Base-by-base conservation (phyloP, 345 rosid genomes). In the Punica granatum region DNA sequence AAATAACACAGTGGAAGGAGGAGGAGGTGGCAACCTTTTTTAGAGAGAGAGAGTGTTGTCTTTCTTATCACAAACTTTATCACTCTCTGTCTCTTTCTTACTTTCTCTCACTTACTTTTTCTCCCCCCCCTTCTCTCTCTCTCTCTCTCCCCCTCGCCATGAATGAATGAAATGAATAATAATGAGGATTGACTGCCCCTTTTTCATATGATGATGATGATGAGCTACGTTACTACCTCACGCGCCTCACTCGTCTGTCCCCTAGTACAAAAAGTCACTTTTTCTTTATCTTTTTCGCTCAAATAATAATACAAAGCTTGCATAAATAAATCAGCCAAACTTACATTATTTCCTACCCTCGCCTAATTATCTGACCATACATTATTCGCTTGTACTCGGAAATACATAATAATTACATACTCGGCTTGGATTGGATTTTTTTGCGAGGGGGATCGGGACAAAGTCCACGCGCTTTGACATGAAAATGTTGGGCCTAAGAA, bases 181-280 rank as follows among this genome's bases (percentile, higher is more conserved):
- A 37, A 56, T 46, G 46, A 60, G 62, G 62, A 63, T 63, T 70
- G 73, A 70, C 72, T 49, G 67, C 67, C 53, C 18, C 32, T 48
- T 62, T 34, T 33, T 4, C 2, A 56, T 26, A 56, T 26, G 34
- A 56, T 10, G 54, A 48, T 48, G 54, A 48, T 48, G n/a, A 48
- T 48, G 54, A 48, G 8, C 8, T 15, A 19, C 26, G 21, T 30
- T 18, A 21, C 32, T 12, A 9, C 23, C 10, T n/a, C 53, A 1
- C 14, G 30, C 59, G 23, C 53, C 3, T 49, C 2, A 0, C 15
- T 28, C 11, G 18, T 18, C 30, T 4, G 0, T 41, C n/a, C n/a
- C n/a, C n/a, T n/a, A n/a, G n/a, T n/a, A n/a, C n/a, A n/a, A n/a
- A n/a, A n/a, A n/a, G n/a, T n/a, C n/a, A n/a, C n/a, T n/a, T n/a